Evolutionary conservation across 768 basidiomycete genomes (phyloP), one percentile per base, ranked within the genome.

Genomic region (Podaxis rugospora): DNA sequence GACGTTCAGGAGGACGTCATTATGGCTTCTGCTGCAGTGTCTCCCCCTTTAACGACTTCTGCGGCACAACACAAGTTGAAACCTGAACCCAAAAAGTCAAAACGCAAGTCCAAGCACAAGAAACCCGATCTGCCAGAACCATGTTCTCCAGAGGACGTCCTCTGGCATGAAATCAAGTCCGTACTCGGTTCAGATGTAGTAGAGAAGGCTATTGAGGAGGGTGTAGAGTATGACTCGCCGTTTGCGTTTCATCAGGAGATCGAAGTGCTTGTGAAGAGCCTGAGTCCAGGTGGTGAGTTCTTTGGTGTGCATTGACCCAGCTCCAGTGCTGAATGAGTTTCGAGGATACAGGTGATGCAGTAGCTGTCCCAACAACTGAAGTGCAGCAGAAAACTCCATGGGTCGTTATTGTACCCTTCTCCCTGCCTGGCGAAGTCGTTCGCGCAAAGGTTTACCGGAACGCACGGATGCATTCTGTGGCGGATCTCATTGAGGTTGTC

Each of bases 371-470:
- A 3, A 76, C 74, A 0, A 71, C 79, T 4, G 74, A 72, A 5
- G 70, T 73, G 57, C 79, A 79, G 0, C 18, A 13, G 13, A 39
- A 50, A 13, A 49, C 35, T 2, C 81, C 87, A 23, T 98, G 96
- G 93, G 88, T 88, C 0, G 77, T 98, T 37, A 78, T 92, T 36
- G 83, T 90, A 0, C 96, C 96, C 0, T 92, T 95, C 65, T 83
- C 87, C 1, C 80, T 98, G 7, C 93, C 94, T 0, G 88, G 88
- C 7, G 96, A 99, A 71, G 83, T 75, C 18, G 83, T 96, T 40
- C 82, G 83, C 32, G 89, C 84, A 1, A 80, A 83, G 55, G 80
- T 98, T 1, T 90, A 89, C 69, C 83, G 87, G 50, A 82, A 88
- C 65, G 81, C 82, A 11, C 83, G 86, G 35, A 74, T 92, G 64